Evolutionary conservation across 108 stramenopile genomes (phyloP).

Genomic region (Cyclotella atomus): DNA sequence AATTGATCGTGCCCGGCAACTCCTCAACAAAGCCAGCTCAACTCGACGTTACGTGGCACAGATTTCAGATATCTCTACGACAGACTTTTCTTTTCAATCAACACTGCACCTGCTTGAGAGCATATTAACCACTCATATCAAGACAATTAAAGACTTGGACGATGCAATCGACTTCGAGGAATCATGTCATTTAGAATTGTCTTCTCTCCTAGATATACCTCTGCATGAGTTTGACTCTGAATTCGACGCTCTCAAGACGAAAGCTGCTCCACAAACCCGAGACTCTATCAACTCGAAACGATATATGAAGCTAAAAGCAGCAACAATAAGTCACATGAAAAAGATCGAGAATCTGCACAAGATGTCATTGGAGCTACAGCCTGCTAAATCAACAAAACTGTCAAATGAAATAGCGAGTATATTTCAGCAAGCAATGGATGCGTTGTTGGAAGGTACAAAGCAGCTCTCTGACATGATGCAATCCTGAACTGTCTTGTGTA

Average conservation of each 20-base stretch:
- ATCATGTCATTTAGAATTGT: constrained; percentile 5
- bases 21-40: constrained; percentile 3
- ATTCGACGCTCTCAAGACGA: neutral
- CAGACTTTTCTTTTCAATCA: constrained; percentile 16
- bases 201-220: constrained; percentile 1
- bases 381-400: neutral
- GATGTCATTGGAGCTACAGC: constrained; percentile 10
- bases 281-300: neutral
- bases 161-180: neutral
- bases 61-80: constrained; percentile 7
- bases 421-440: constrained; percentile 8
- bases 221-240: too few species aligned
- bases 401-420: constrained; percentile 16
- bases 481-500: too few species aligned
- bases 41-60: neutral
- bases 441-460: constrained; percentile 4
- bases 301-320: constrained; percentile 5
- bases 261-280: neutral
- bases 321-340: constrained; percentile 14
- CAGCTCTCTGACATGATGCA: neutral
- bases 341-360: constrained; percentile 23
- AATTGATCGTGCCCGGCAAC: constrained; percentile 8
- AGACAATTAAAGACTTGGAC: constrained; percentile 11
- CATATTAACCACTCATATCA: constrained; percentile 16
- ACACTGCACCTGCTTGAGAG: constrained; percentile 23